Base-by-base conservation (phyloP, 2,329 filamentous ascomycete genomes). In the Sordariomycetes sp. region DNA sequence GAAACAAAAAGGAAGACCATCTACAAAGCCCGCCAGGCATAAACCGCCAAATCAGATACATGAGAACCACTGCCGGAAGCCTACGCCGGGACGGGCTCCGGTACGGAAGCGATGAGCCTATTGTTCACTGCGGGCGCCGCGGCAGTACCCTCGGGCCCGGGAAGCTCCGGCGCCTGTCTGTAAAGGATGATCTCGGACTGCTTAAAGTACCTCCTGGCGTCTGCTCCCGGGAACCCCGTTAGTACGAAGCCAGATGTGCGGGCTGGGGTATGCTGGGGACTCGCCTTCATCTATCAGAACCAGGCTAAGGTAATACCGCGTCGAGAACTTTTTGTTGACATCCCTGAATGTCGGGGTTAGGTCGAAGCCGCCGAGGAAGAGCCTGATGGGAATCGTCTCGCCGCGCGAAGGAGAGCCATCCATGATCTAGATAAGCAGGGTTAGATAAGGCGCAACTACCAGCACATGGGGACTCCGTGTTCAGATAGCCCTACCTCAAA, bases 321-420 rank as follows among this genome's bases (percentile, higher is more conserved):
- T 97, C 28, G 92, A 97, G 72, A 96, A 99, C 75, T 99, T 99
- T 80, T 99, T 99, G 81, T 99, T 99, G 64, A 99, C 95, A 70
- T 99, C 94, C 61, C 94, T 88, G 81, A 99, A 99, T 13, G 94
- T 99, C 17, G 94, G 94, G 4, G 94, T 99, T 61, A 99, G 74
- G 72, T 99, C 95, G 69, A 99, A 99, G 56, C 94, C 94, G 60
- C 94, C 94, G 10, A 99, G 82, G 82, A 99, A 99, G 57, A 99
- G 79, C 64, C 94, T 82, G 67, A 99, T 99, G 24, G 94, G 94
- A 61, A 99, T 99, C 1, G 94, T 97, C 76, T 80, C 84, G 80
- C 89, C 90, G 76, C 94, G 81, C 56, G 91, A 96, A 36, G 94
- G 94, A n/a, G 92, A 97, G 60, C 94, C 94, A 69, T 99, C 94